These are phyloP conservation scores for Aristolochia contorta DNA, from an alignment of 164 flowering plant species.

Conservation along the genomic window DNA sequence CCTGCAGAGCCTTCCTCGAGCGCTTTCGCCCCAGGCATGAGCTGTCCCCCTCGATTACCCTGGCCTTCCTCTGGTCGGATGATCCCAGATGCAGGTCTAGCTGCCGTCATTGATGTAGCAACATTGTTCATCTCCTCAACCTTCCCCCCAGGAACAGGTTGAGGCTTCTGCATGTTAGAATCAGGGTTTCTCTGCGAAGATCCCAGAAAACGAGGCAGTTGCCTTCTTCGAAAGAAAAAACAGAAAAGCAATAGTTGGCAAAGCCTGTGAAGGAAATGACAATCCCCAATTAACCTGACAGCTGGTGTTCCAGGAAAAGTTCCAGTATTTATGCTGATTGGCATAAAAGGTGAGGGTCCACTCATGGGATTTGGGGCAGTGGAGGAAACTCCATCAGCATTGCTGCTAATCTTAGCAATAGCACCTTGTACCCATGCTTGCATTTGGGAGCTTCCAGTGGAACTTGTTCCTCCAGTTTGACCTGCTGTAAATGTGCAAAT, in stretches of 20 bases:
- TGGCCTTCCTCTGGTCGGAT: conserved; percentile 54
- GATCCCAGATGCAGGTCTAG: conserved; percentile 34
- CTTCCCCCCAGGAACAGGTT: conserved; percentile 46
- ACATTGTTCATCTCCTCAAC: conserved; percentile 55
- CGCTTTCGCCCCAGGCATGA: conserved; percentile 53
- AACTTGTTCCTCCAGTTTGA: conserved; percentile 72
- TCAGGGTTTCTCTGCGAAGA: conserved; percentile 60
- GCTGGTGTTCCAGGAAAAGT: conserved; percentile 99
- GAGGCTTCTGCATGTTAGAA: conserved; percentile 55
- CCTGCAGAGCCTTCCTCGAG: conserved; percentile 66
- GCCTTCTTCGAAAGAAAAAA: conserved; percentile 79
- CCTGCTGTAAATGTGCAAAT: conserved; percentile 32
- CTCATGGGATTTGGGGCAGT: conserved; percentile 68
- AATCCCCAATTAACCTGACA: conserved; percentile 96
- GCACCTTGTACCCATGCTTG: conserved; percentile 99
- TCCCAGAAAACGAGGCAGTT: conserved; percentile 51
- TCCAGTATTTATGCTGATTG: conserved; percentile 97
- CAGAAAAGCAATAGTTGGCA: conserved; percentile 95
- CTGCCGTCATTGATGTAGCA: conserved; percentile 7
- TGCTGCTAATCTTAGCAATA: conserved; percentile 94
- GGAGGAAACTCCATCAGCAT: conserved; percentile 67
- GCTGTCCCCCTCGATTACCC: conserved; percentile 46
- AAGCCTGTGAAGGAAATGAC: conserved; percentile 92
- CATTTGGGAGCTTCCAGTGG: conserved; percentile 91
- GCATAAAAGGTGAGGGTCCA: conserved; percentile 85